phyloP scores from a whole-genome alignment of 2,329 filamentous ascomycete genomes.

The Zarea fungicola region DNA sequence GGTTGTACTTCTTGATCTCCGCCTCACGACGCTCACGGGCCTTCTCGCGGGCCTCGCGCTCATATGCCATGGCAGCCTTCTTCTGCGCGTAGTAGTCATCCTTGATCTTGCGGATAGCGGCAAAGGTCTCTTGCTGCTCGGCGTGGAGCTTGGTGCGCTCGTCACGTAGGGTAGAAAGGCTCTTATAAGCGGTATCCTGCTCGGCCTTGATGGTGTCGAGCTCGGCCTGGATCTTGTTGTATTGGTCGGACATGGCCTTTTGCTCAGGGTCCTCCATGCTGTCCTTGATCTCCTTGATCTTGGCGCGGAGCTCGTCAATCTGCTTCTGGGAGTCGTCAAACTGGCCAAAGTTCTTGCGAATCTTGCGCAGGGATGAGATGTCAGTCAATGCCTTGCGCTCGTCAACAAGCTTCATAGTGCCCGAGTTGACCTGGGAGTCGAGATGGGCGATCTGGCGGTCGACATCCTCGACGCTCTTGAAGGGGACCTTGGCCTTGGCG shows the following conservation, averaged over 20 bases:
- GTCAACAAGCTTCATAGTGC: conserved; percentile 91
- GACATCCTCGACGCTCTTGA: conserved; percentile 83
- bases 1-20: conserved; percentile 69
- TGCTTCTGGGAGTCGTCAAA: conserved; percentile 82
- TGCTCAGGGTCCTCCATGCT: conserved; percentile 85
- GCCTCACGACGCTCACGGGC: conserved; percentile 72
- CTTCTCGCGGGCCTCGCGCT: conserved; percentile 74
- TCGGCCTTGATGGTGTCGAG: conserved; percentile 86
- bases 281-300: conserved; percentile 87
- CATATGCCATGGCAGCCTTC: conserved; percentile 77
- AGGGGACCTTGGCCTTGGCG: conserved; percentile 72
- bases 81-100: conserved; percentile 79
- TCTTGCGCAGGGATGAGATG: conserved; percentile 76
- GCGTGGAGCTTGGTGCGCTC: conserved; percentile 78
- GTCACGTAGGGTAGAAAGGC: conserved; percentile 75
- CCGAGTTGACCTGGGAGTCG: conserved; percentile 80
- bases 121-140: conserved; percentile 82
- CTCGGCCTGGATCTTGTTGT: conserved; percentile 79
- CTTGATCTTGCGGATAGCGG: conserved; percentile 78
- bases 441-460: conserved; percentile 76
- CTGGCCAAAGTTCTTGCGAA: conserved; percentile 82
- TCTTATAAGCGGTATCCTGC: conserved; percentile 87
- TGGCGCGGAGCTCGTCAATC: conserved; percentile 80
- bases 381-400: conserved; percentile 91
- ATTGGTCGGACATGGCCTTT: conserved; percentile 81